Evolutionary conservation across 2,329 filamentous ascomycete genomes (phyloP).

Genomic region (Xylariales sp.): DNA sequence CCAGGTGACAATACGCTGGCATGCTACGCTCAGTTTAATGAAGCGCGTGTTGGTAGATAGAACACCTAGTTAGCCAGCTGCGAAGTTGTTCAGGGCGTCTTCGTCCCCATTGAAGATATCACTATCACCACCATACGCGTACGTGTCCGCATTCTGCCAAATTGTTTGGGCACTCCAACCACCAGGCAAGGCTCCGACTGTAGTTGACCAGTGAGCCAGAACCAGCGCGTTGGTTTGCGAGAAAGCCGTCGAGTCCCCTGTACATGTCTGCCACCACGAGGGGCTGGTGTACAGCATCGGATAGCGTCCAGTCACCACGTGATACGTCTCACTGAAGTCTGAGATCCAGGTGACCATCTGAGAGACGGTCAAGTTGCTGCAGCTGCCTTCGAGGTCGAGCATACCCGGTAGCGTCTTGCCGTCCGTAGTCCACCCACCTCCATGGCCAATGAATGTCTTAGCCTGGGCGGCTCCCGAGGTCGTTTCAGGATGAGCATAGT

Average conservation of each 20-base stretch:
- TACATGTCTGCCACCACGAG: constrained; percentile 51
- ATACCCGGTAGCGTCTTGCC: constrained; percentile 53
- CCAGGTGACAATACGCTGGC: too few species aligned
- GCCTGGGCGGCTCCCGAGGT: constrained; percentile 42
- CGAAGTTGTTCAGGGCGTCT: constrained; percentile 15
- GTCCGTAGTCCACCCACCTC: constrained; percentile 50
- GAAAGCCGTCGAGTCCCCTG: constrained; percentile 44
- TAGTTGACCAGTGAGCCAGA: constrained; percentile 38
- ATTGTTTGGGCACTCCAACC: constrained; percentile 50
- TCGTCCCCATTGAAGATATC: constrained; percentile 45
- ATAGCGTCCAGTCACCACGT: constrained; percentile 37
- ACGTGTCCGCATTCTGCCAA: constrained; percentile 48
- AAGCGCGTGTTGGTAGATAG: too few species aligned
- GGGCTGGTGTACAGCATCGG: constrained; percentile 50
- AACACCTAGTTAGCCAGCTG: constrained; percentile 16
- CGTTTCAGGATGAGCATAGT: constrained; percentile 43
- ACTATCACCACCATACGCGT: constrained; percentile 46
- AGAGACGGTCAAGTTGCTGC: constrained; percentile 40
- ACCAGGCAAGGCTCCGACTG: constrained; percentile 39
- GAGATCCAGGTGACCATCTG: constrained; percentile 48
- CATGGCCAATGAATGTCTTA: constrained; percentile 45
- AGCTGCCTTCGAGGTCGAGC: constrained; percentile 49
- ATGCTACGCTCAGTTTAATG: too few species aligned
- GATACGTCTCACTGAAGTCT: constrained; percentile 48
- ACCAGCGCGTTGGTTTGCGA: constrained; percentile 40